A percentile compares a stretch with the other conserved stretches of the same genome.
Conservation (phyloP, 768 basidiomycete genomes). For the Russula compacta region DNA sequence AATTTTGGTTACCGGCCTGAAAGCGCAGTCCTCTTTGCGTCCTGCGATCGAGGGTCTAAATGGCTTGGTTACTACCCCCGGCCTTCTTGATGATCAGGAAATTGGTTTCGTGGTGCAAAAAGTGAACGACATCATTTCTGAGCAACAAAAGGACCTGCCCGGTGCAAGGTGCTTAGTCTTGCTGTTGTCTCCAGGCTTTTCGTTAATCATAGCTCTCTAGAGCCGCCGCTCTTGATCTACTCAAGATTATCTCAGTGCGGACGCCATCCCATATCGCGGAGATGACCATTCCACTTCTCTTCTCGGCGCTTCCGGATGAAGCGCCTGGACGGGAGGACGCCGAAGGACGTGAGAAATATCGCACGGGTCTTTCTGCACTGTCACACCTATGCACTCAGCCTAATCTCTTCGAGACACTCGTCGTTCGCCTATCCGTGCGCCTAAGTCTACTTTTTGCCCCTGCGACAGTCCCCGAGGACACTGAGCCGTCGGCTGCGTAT, state of each 20-base stretch:
- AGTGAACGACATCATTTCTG: conserved; percentile 58
- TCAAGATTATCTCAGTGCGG: conserved; percentile 51
- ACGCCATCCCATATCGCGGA: conserved; percentile 58
- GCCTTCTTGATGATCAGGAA: conserved; percentile 62
- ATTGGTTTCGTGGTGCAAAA: conserved; percentile 70
- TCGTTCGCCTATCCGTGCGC: conserved; percentile 68
- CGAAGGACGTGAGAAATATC: conserved; percentile 50
- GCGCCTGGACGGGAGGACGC: conserved; percentile 48
- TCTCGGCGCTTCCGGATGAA: conserved; percentile 60
- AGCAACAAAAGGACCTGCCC: conserved; percentile 29
- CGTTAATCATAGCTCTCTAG: conserved; percentile 29
- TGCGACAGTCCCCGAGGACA: conserved; percentile 28
- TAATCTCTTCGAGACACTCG: conserved; percentile 75
- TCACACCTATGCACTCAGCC: conserved; percentile 63
- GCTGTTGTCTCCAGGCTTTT: background rate
- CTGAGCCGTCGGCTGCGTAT: conserved; percentile 70
- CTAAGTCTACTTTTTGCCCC: conserved; percentile 57
- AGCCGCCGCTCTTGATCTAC: conserved; percentile 47
- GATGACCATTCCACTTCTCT: conserved; percentile 74
- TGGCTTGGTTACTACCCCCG: conserved; percentile 53
- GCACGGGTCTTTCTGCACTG: conserved; percentile 60
- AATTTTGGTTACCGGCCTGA: conserved; percentile 49
- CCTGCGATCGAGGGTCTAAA: conserved; percentile 60
- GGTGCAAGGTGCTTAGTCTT: conserved; percentile 39
- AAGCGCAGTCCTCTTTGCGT: conserved; percentile 39